A percentile compares a stretch with the other conserved stretches of the same genome.
Conservation (phyloP, 1,139 yeast species). For the Blastobotrys aristatus region DNA sequence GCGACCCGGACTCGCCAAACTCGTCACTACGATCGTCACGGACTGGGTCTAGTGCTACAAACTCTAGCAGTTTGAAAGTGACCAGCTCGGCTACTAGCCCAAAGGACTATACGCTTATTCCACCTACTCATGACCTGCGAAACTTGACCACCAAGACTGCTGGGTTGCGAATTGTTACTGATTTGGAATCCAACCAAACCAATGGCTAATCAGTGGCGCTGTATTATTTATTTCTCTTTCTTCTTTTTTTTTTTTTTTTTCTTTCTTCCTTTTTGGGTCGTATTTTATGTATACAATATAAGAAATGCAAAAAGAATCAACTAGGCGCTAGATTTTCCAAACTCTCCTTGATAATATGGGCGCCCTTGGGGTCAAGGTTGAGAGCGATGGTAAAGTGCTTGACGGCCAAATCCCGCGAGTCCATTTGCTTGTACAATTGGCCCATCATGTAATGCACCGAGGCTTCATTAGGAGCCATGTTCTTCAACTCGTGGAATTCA, state of each 20-base stretch:
- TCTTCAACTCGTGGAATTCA: slow-evolving; percentile 66
- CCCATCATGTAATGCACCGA: slow-evolving; percentile 88
- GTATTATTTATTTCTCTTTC: slow-evolving; percentile 1
- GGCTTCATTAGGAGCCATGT: slow-evolving; percentile 90
- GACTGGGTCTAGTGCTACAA: slow-evolving; percentile 28
- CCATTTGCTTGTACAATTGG: slow-evolving; percentile 72
- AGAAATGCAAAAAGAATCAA: too few species aligned
- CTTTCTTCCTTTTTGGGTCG: too few species aligned
- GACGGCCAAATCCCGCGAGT: slow-evolving; percentile 72
- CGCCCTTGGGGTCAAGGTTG: slow-evolving; percentile 90
- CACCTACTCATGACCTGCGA: slow-evolving; percentile 18
- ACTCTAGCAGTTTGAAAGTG: slow-evolving; percentile 15
- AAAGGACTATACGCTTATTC: slow-evolving; percentile 14
- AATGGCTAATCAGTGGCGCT: too few species aligned
- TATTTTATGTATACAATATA: neutral
- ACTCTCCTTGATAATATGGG: slow-evolving; percentile 80
- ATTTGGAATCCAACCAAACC: slow-evolving; percentile 18
- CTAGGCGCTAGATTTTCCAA: slow-evolving; percentile 39
- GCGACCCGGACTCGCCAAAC: slow-evolving; percentile 13
- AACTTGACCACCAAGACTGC: slow-evolving; percentile 28
- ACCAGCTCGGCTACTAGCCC: slow-evolving; percentile 14
- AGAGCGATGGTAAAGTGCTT: slow-evolving; percentile 85
- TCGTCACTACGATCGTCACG: slow-evolving; percentile 25
- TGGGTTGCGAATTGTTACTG: slow-evolving; percentile 26
- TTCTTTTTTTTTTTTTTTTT: slow-evolving; percentile 5